These are phyloP conservation scores for Neurospora tetrasperma DNA, from an alignment of 495 filamentous ascomycete species.

Conservation along the genomic window DNA sequence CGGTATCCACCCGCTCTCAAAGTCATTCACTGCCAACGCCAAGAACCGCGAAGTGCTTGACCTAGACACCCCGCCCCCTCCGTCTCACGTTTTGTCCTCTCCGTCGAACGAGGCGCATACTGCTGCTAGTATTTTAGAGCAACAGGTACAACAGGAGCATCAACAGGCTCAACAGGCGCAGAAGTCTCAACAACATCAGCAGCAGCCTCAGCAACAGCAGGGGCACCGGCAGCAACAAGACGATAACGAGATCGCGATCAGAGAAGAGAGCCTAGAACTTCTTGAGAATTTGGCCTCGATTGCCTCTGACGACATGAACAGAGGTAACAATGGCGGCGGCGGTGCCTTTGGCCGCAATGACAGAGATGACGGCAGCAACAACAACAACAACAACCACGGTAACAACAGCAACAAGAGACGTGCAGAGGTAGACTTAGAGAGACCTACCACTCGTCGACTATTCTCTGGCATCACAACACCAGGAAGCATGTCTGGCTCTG, in stretches of 20 bases:
- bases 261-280: background rate
- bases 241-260: background rate
- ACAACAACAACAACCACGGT: background rate
- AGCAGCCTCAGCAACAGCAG: background rate
- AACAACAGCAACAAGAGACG: background rate
- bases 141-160: background rate
- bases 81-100: background rate
- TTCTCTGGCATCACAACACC: background rate
- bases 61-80: background rate
- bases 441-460: background rate
- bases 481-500: background rate
- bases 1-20: background rate
- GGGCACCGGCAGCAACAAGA: background rate
- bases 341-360: background rate
- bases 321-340: background rate
- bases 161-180: background rate
- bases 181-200: background rate
- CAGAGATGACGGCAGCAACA: background rate
- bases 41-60: background rate
- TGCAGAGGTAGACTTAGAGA: background rate
- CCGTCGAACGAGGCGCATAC: background rate
- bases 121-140: background rate
- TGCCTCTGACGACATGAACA: background rate
- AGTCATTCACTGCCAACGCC: background rate
- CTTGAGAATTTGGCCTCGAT: background rate